These are phyloP conservation scores for Scenedesmus sp. DNA, from an alignment of 163 green algal species.

Conservation along the genomic window DNA sequence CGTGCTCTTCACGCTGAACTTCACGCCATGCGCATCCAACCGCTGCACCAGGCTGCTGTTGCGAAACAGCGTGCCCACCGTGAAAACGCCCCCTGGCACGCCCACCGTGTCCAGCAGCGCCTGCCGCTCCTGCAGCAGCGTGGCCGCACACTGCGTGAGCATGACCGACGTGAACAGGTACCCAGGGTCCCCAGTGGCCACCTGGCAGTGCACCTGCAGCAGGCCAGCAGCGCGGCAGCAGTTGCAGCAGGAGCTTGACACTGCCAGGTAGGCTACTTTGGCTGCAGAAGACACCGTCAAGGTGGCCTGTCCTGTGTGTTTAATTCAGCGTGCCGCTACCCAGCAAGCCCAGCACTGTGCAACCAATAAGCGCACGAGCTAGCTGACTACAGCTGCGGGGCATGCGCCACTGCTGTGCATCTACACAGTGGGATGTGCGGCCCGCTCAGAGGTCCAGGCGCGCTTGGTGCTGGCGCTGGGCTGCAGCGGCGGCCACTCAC, in stretches of 20 bases:
- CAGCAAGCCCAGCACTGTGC: background rate
- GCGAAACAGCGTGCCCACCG: conserved; percentile 60
- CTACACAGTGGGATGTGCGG: no score
- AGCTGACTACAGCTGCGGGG: background rate
- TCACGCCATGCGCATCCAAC: conserved; percentile 63
- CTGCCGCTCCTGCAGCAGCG: conserved; percentile 70
- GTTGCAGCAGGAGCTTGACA: background rate
- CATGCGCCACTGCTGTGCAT: background rate
- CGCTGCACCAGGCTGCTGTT: conserved; percentile 66
- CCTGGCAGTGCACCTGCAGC: conserved; percentile 56
- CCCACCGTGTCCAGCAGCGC: conserved; percentile 47
- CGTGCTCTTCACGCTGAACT: conserved; percentile 54
- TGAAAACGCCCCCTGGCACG: conserved; percentile 62
- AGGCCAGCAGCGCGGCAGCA: conserved; percentile 46
- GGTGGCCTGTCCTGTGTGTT: no score
- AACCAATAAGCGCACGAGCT: no score
- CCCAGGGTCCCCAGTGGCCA: conserved; percentile 1
- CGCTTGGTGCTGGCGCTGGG: background rate
- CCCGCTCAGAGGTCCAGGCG: no score
- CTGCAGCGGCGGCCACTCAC: background rate
- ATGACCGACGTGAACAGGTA: conserved; percentile 55
- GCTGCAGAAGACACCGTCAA: background rate
- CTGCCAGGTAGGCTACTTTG: no score
- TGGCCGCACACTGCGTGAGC: conserved; percentile 66
- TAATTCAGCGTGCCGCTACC: conserved; percentile 5